Percentiles rank a stretch among this genome's conserved stretches.
These are phyloP conservation scores for Bruguiera sexangula DNA, from an alignment of 345 rosid species.

Conservation along the genomic window DNA sequence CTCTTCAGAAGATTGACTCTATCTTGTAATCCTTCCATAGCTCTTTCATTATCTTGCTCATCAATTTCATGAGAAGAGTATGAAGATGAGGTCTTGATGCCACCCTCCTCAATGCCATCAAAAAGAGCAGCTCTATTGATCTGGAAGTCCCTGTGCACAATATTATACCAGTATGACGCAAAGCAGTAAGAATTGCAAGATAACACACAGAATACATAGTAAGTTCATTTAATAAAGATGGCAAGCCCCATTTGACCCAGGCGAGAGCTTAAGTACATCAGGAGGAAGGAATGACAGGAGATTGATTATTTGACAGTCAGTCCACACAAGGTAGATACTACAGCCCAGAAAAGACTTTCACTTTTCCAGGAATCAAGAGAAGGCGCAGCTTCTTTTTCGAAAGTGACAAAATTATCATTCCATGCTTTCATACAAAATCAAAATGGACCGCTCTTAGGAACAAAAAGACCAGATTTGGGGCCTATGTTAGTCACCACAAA, in stretches of 20 bases:
- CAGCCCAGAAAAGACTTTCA: too few relatives aligned
- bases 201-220: background rate
- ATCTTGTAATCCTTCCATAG: conserved; percentile 90
- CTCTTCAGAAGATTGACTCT: conserved; percentile 81
- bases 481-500: too few relatives aligned
- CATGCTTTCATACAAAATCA: too few relatives aligned
- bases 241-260: background rate
- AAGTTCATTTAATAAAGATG: background rate
- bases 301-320: too few relatives aligned
- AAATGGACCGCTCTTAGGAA: too few relatives aligned
- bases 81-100: conserved; percentile 79
- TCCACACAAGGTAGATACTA: too few relatives aligned
- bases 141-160: conserved; percentile 61
- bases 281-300: background rate
- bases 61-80: conserved; percentile 84
- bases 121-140: conserved; percentile 66
- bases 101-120: conserved; percentile 96
- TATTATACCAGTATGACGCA: background rate
- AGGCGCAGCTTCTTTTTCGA: too few relatives aligned
- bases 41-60: conserved; percentile 91
- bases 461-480: too few relatives aligned
- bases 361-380: too few relatives aligned
- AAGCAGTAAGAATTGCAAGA: conserved; percentile 5
- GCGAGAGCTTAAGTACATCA: background rate
- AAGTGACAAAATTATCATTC: too few relatives aligned